Conservation (phyloP, 2,329 filamentous ascomycete genomes). For the Huntiella decipiens region DNA sequence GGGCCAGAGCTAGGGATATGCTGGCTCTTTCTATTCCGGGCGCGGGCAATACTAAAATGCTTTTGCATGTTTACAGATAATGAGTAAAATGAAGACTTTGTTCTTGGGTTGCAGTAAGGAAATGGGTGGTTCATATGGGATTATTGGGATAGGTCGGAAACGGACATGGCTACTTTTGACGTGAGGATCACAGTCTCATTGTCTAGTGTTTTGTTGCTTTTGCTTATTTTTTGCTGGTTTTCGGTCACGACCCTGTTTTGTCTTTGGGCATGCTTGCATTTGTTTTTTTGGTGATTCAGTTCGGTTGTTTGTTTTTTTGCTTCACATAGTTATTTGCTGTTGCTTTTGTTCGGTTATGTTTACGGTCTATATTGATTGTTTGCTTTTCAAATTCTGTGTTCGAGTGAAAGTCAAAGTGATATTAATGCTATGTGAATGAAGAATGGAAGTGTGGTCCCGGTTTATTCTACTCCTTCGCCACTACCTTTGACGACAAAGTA, state of each 20-base stretch:
- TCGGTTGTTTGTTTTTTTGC: not conserved
- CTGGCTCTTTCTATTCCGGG: conserved; percentile 7
- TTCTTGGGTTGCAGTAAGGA: too few relatives aligned
- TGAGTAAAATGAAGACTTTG: too few relatives aligned
- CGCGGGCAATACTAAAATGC: conserved; percentile 6
- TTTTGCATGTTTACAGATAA: too few relatives aligned
- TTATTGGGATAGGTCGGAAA: too few relatives aligned
- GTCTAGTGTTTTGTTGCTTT: not conserved
- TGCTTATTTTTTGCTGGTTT: not conserved
- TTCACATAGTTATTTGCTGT: not conserved
- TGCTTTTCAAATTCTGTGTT: not conserved
- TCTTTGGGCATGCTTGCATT: not conserved
- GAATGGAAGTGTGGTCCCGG: not conserved
- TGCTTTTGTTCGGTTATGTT: conserved; percentile 3
- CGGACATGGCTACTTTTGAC: too few relatives aligned
- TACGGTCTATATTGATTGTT: not conserved
- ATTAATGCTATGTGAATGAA: not conserved
- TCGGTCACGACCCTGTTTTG: not conserved
- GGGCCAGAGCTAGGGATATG: conserved; percentile 9
- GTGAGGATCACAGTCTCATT: conserved; percentile 4
- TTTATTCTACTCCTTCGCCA: conserved; percentile 19
- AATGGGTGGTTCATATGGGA: too few relatives aligned
- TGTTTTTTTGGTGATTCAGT: not conserved
- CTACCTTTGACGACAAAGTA: conserved; percentile 62
- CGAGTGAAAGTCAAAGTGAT: not conserved